These are phyloP conservation scores for Xylaria longipes DNA, from an alignment of 495 filamentous ascomycete species.

Conservation along the genomic window DNA sequence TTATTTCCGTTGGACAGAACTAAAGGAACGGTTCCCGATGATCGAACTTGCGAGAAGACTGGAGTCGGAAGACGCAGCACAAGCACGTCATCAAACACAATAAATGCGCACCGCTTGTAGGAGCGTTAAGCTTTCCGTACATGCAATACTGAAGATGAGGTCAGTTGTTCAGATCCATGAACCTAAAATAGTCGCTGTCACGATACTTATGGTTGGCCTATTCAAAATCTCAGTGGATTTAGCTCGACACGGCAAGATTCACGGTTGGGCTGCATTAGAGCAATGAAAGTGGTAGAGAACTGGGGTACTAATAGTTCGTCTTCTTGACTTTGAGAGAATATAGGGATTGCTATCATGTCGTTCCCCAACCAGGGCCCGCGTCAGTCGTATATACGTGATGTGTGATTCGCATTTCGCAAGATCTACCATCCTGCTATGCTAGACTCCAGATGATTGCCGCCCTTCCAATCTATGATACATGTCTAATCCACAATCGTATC, in stretches of 20 bases:
- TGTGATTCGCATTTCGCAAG: conserved; percentile 4
- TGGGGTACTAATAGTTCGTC: neutral
- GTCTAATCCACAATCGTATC: conserved; percentile 14
- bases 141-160: neutral
- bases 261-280: neutral
- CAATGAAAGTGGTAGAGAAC: neutral
- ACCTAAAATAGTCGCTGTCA: neutral
- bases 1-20: neutral
- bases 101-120: neutral
- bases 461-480: conserved; percentile 13
- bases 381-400: conserved; percentile 20
- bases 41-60: neutral
- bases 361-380: neutral
- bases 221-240: neutral
- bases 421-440: neutral
- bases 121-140: neutral
- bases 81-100: neutral
- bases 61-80: neutral
- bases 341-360: neutral
- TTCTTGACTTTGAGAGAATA: neutral
- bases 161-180: neutral
- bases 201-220: neutral
- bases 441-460: neutral
- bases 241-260: neutral
- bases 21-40: neutral